These are phyloP conservation scores for Bipolaris sorokiniana DNA, from an alignment of 2,329 filamentous ascomycete species.

Conservation along the genomic window DNA sequence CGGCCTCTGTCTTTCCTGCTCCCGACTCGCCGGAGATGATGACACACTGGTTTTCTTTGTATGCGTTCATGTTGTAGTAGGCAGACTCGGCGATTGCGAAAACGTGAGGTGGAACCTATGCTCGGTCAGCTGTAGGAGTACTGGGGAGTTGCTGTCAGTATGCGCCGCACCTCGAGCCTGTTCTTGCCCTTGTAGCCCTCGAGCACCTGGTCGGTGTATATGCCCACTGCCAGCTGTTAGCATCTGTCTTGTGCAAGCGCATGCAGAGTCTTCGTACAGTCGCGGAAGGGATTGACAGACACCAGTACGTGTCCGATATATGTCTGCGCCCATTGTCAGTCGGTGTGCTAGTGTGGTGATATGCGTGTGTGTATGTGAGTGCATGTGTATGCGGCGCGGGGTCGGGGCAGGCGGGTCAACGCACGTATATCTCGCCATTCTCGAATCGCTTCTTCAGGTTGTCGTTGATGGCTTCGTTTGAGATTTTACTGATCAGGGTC, in stretches of 20 bases:
- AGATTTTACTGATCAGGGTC: slow-evolving; percentile 96
- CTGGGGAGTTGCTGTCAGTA: not conserved
- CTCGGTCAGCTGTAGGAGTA: slow-evolving; percentile 20
- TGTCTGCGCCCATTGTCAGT: slow-evolving; percentile 62
- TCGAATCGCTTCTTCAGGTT: slow-evolving; percentile 98
- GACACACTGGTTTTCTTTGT: slow-evolving; percentile 98
- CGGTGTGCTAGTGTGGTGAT: slow-evolving; percentile 17
- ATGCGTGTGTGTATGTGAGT: slow-evolving; percentile 16
- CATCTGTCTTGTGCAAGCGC: slow-evolving; percentile 6
- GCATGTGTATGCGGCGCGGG: slow-evolving; percentile 26
- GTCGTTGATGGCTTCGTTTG: slow-evolving; percentile 98
- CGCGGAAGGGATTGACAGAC: slow-evolving; percentile 96
- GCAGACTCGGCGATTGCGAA: slow-evolving; percentile 95
- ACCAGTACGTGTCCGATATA: slow-evolving; percentile 99
- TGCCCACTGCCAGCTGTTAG: slow-evolving; percentile 70
- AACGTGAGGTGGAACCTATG: slow-evolving; percentile 82
- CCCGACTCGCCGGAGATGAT: slow-evolving; percentile 99
- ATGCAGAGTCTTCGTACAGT: slow-evolving; percentile 61
- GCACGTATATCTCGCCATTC: slow-evolving; percentile 91
- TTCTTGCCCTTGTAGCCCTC: slow-evolving; percentile 97
- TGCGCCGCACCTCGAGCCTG: slow-evolving; percentile 70
- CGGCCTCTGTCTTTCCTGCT: slow-evolving; percentile 97
- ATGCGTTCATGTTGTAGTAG: slow-evolving; percentile 99
- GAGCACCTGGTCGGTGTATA: slow-evolving; percentile 94
- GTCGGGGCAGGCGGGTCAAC: slow-evolving; percentile 42